Conservation (phyloP, 257 asterid species). For the Solanum clarkiae region DNA sequence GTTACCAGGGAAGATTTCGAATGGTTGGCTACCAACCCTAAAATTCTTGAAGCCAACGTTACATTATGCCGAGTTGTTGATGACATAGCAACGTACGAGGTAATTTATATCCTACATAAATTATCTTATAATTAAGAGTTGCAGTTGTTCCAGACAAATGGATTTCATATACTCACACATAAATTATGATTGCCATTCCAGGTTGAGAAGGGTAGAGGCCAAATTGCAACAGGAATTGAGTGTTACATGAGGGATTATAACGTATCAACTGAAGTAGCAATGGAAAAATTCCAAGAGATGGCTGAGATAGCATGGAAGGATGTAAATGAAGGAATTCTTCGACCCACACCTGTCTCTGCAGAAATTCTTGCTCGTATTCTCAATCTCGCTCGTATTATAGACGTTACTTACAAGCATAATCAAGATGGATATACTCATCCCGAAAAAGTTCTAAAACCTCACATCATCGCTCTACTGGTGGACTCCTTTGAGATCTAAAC, state of each 20-base stretch:
- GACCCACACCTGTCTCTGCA: conserved; percentile 1
- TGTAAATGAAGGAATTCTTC: conserved; percentile 23
- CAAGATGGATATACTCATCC: conserved; percentile 40
- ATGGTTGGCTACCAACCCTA: neutral
- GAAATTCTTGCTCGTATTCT: conserved; percentile 11
- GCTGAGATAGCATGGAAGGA: conserved; percentile 42
- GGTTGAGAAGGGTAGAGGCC: conserved; percentile 37
- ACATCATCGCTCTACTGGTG: conserved; percentile 10
- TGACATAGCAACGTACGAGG: neutral
- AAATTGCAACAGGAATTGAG: conserved; percentile 32
- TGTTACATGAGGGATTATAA: conserved; percentile 34
- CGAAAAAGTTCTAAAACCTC: neutral
- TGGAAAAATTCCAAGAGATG: conserved; percentile 12
- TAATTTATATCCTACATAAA: neutral
- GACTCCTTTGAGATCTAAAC: neutral
- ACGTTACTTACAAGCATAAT: conserved; percentile 21
- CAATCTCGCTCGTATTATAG: conserved; percentile 20
- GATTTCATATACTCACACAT: neutral
- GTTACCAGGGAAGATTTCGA: neutral
- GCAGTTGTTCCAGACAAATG: neutral
- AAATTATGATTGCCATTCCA: neutral
- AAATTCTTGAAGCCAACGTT: neutral
- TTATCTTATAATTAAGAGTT: neutral
- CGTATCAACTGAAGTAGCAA: conserved; percentile 23
- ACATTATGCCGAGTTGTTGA: neutral